Base-by-base conservation (phyloP, 768 basidiomycete genomes). In the Favolaschia claudopus region DNA sequence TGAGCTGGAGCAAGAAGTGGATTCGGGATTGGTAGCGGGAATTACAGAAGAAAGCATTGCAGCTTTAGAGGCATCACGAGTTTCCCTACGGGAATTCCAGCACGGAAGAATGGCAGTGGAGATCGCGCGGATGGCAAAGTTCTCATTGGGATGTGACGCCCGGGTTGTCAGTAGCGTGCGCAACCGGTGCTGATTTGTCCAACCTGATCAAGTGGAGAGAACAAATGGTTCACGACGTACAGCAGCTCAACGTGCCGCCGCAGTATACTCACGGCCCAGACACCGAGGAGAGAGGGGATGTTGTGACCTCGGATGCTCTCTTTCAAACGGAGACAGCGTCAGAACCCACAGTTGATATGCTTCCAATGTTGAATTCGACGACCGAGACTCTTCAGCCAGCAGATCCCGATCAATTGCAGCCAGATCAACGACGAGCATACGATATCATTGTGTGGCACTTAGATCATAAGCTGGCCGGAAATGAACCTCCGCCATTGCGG, bases 371-470 rank as follows among this genome's bases (percentile, higher is more conserved):
- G 3, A 25, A 40, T 2, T 38, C 36, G 5, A 31, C 43, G 3
- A 49, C 60, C 22, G 38, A 43, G 24, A 27, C 44, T 25, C 31
- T 58, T 24, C 20, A 24, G 7, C 15, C 17, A 3, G 22, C 49
- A n/a, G 22, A 37, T 20, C 27, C 43, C n/a, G 15, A 31, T 2
- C 15, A 49, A 2, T 52, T 76, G 17, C 55, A 47, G 7, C 19
- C 28, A 1, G 74, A 74, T n/a, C 76, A 77, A 57, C 25, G 33
- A 17, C 58, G 71, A 0, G 77, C 76, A 19, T 76, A 69, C 55
- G 67, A 72, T 39, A 72, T 78, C 17, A 59, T 79, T 4, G 38
- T 27, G 0, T 56, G 65, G 46, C 78, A 79, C 60, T 24, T 77
- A 0, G 37, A 69, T 1, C 33, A 66, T 13, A 69, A 66, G 5